These are phyloP conservation scores for Margaritispora aquatica DNA, from an alignment of 495 filamentous ascomycete genomes.

Conservation along the genomic window DNA sequence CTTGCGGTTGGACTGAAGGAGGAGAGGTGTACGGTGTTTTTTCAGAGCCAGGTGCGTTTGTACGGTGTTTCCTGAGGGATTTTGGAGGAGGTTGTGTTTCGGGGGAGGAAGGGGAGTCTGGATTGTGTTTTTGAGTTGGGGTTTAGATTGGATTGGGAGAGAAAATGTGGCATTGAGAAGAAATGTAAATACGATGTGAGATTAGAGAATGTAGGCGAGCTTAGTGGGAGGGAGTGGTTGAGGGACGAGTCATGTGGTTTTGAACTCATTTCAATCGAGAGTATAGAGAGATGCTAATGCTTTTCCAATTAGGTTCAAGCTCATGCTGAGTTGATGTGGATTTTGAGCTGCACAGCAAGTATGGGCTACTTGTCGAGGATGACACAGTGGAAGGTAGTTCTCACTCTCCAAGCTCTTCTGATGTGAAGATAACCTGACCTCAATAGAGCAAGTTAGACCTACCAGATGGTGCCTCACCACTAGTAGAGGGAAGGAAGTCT, in stretches of 20 bases:
- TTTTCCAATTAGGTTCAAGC: slow-evolving; percentile 51
- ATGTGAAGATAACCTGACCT: not conserved
- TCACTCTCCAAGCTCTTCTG: not conserved
- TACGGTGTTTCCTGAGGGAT: not conserved
- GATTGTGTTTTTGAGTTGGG: not conserved
- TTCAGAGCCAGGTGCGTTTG: slow-evolving; percentile 58
- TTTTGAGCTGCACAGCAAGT: slow-evolving; percentile 80
- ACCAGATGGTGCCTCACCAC: slow-evolving; percentile 43
- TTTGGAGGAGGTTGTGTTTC: not conserved
- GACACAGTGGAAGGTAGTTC: slow-evolving; percentile 93
- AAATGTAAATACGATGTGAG: not conserved
- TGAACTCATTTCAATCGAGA: too few relatives aligned
- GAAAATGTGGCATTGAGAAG: not conserved
- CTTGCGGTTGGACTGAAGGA: slow-evolving; percentile 82
- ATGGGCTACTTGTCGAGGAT: slow-evolving; percentile 88
- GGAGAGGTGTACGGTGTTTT: slow-evolving; percentile 70
- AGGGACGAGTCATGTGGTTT: too few relatives aligned
- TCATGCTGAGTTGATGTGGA: slow-evolving; percentile 93
- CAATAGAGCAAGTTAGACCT: slow-evolving; percentile 63
- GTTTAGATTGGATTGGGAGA: not conserved
- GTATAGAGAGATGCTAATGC: too few relatives aligned
- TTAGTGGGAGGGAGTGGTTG: too few relatives aligned
- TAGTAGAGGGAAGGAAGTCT: slow-evolving; percentile 44
- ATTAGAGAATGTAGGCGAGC: not conserved
- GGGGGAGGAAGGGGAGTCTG: too few relatives aligned